A percentile compares a stretch with the other conserved stretches of the same genome.
phyloP scores from a whole-genome alignment of 768 basidiomycete species.

The Cystobasidium tubakii region DNA sequence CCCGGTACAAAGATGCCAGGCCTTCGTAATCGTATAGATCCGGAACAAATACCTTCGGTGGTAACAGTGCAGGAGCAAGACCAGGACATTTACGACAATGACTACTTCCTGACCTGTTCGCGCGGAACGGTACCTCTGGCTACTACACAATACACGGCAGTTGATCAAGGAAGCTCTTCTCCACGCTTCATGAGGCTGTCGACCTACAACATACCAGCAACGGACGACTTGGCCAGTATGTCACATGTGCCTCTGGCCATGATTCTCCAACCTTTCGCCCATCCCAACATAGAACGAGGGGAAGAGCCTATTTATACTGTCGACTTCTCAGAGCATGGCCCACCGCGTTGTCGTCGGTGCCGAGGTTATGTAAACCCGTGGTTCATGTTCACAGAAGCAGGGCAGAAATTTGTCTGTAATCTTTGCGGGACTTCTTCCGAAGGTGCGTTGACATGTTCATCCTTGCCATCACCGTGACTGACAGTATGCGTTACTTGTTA shows the following conservation, averaged over 20 bases:
- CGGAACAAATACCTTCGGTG: conserved; percentile 84
- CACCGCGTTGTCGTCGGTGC: conserved; percentile 76
- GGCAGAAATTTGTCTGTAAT: conserved; percentile 85
- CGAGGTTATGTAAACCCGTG: conserved; percentile 89
- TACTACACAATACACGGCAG: conserved; percentile 78
- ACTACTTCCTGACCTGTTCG: conserved; percentile 62
- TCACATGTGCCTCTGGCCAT: conserved; percentile 79
- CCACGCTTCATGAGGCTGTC: conserved; percentile 84
- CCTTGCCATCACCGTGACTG: background rate
- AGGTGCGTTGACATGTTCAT: conserved; percentile 56
- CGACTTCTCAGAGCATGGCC: conserved; percentile 60
- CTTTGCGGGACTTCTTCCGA: conserved; percentile 75
- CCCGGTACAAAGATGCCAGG: conserved; percentile 61
- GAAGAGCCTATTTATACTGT: conserved; percentile 77
- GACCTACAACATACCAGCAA: conserved; percentile 79
- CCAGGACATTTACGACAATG: conserved; percentile 65
- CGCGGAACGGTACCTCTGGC: conserved; percentile 66
- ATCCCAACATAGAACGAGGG: conserved; percentile 59
- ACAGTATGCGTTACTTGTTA: too few species aligned
- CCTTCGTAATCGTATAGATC: conserved; percentile 74
- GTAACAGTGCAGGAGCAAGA: conserved; percentile 72
- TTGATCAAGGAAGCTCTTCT: conserved; percentile 76
- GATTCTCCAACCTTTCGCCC: conserved; percentile 82
- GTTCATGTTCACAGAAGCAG: conserved; percentile 77
- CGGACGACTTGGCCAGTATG: conserved; percentile 69